These are phyloP conservation scores for Stylosanthes scabra DNA, from an alignment of 331 rosid species.

Conservation along the genomic window DNA sequence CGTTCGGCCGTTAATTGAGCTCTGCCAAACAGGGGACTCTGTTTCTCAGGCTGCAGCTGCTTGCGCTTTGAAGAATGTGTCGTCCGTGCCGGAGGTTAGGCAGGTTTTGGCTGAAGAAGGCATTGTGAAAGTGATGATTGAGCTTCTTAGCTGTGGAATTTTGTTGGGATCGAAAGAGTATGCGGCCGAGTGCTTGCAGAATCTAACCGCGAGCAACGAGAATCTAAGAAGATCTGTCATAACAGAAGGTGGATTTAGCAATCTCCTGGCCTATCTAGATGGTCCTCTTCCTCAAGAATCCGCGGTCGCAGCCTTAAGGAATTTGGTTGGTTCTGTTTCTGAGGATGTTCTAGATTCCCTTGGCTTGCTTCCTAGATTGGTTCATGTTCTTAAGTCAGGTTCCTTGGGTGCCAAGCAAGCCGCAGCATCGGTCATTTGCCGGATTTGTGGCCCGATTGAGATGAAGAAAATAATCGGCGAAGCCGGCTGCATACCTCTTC, in stretches of 20 bases:
- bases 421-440: conserved; percentile 68
- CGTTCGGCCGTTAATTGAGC: conserved; percentile 69
- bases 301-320: conserved; percentile 80
- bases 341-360: conserved; percentile 67
- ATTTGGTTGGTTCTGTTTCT: conserved; percentile 68
- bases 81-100: conserved; percentile 82
- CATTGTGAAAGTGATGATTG: conserved; percentile 70
- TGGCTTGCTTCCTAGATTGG: conserved; percentile 66
- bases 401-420: conserved; percentile 87
- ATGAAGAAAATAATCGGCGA: conserved; percentile 83
- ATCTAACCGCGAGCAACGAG: conserved; percentile 89
- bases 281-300: conserved; percentile 93
- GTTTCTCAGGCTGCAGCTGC: conserved; percentile 89
- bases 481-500: conserved; percentile 79
- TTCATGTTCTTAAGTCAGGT: conserved; percentile 76
- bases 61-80: conserved; percentile 79
- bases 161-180: conserved; percentile 85
- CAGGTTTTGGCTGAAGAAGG: conserved; percentile 87
- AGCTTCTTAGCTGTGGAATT: conserved; percentile 75
- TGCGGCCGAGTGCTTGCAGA: conserved; percentile 96
- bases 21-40: conserved; percentile 83
- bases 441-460: conserved; percentile 66
- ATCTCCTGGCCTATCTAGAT: conserved; percentile 74
- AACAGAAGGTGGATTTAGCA: conserved; percentile 74
- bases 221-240: conserved; percentile 68